phyloP scores from a whole-genome alignment of 805 yeast species.

The Wickerhamiella occidentalis region DNA sequence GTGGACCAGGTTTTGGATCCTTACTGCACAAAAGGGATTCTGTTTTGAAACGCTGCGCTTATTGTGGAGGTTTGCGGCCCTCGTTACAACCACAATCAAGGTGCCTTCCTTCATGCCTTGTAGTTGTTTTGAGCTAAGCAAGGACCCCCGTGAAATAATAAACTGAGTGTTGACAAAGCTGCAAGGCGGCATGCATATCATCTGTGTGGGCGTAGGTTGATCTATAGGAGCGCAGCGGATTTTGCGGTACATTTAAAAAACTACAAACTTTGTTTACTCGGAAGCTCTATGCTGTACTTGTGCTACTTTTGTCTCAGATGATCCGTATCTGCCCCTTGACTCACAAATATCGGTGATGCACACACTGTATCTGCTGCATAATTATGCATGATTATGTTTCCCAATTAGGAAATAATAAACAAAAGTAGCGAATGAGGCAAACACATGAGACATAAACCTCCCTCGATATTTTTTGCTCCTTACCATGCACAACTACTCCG shows the following conservation, averaged over 20 bases:
- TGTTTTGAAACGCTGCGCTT: constrained; percentile 81
- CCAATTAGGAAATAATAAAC: not conserved
- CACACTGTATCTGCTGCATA: not conserved
- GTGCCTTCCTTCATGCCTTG: constrained; percentile 31
- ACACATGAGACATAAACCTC: not conserved
- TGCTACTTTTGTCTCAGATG: not conserved
- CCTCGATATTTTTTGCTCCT: not conserved
- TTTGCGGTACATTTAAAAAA: not conserved
- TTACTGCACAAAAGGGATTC: constrained; percentile 73
- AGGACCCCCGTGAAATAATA: not conserved
- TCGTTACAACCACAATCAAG: constrained; percentile 61
- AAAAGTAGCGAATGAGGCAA: not conserved
- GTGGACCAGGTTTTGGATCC: constrained; percentile 72
- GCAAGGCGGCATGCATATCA: constrained; percentile 4
- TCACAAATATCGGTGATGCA: not conserved
- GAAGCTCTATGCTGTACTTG: not conserved
- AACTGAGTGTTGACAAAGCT: constrained; percentile 2
- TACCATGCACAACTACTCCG: constrained; percentile 21
- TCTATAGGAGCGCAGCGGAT: not conserved
- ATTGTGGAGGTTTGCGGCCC: constrained; percentile 81
- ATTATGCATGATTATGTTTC: constrained; percentile 7
- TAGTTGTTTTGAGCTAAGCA: constrained; percentile 5
- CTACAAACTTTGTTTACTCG: not conserved
- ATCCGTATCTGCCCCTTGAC: constrained; percentile 3
- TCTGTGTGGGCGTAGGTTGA: not conserved